These are phyloP conservation scores for Cardamine occulta DNA, from an alignment of 345 rosid genomes.

Conservation along the genomic window DNA sequence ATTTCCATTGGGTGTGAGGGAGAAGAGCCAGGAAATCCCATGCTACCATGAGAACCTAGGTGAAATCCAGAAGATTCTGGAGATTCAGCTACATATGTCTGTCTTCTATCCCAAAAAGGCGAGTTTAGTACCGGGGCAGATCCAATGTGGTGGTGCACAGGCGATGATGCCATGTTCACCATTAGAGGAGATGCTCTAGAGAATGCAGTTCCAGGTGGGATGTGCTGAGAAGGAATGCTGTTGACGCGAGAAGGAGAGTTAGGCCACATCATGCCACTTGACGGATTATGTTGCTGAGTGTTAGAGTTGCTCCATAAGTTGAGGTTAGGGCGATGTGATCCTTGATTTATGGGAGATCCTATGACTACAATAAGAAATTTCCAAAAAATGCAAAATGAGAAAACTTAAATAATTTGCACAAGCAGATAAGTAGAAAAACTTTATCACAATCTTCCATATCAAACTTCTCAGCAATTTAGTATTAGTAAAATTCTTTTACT, in stretches of 20 bases:
- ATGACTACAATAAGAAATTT: conserved; percentile 25
- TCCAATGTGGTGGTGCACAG: conserved; percentile 75
- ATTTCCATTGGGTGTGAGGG: conserved; percentile 67
- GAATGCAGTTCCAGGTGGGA: conserved; percentile 59
- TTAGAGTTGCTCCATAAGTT: conserved; percentile 65
- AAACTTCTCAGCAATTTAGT: neutral
- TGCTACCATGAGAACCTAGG: conserved; percentile 67
- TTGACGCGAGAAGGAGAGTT: conserved; percentile 66
- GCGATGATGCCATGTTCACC: conserved; percentile 60
- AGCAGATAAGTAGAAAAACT: conserved; percentile 14
- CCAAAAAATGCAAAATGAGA: conserved; percentile 6
- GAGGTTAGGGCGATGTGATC: conserved; percentile 59
- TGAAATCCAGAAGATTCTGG: conserved; percentile 78
- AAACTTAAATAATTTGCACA: conserved; percentile 8
- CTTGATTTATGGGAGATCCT: conserved; percentile 69
- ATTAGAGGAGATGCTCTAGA: conserved; percentile 67
- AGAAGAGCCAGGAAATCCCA: conserved; percentile 64
- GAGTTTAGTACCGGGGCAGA: conserved; percentile 79
- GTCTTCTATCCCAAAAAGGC: conserved; percentile 81
- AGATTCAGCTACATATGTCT: conserved; percentile 66
- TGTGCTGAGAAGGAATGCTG: conserved; percentile 53
- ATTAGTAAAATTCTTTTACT: neutral
- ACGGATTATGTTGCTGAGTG: conserved; percentile 68
- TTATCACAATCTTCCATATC: conserved; percentile 8
- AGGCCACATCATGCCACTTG: conserved; percentile 76